Percentiles rank a stretch among this genome's conserved stretches.
Conservation (phyloP, 2,329 filamentous ascomycete genomes). For the Calonectria montana region DNA sequence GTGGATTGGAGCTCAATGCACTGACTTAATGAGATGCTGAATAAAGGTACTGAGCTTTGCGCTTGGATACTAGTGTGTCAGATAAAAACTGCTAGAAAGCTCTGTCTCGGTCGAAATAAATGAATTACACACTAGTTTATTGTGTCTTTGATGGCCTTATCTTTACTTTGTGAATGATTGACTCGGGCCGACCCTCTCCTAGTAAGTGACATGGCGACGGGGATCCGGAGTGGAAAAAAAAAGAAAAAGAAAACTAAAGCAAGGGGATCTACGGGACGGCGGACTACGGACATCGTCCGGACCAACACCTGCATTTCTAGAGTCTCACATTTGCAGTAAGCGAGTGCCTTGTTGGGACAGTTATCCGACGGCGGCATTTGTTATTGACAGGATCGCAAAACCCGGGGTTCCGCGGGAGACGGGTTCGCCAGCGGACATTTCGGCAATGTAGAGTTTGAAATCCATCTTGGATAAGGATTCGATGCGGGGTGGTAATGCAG, state of each 20-base stretch:
- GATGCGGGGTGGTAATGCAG: slow-evolving; percentile 2
- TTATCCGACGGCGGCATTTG: not conserved
- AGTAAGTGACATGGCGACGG: slow-evolving; percentile 3
- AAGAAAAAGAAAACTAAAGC: not conserved
- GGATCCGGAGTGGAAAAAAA: slow-evolving; percentile 13
- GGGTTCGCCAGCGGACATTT: slow-evolving; percentile 6
- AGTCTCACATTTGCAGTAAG: not conserved
- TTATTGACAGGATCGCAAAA: not conserved
- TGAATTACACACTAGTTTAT: not conserved
- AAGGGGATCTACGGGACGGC: slow-evolving; percentile 9
- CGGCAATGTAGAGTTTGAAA: slow-evolving; percentile 20
- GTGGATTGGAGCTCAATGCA: not conserved
- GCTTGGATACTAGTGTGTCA: not conserved
- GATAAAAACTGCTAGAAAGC: not conserved
- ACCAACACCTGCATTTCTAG: not conserved
- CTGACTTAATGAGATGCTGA: not conserved
- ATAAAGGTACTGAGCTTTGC: not conserved
- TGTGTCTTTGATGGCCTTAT: not conserved
- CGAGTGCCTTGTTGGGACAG: not conserved
- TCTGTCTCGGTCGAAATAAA: not conserved
- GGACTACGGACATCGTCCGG: slow-evolving; percentile 8
- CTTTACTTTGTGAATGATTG: not conserved
- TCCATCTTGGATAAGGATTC: slow-evolving; percentile 4
- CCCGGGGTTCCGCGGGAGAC: not conserved
- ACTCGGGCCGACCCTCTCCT: slow-evolving; percentile 17